Base-by-base conservation (phyloP, 2,329 filamentous ascomycete genomes). In the Plectosphaerella cucumerina region DNA sequence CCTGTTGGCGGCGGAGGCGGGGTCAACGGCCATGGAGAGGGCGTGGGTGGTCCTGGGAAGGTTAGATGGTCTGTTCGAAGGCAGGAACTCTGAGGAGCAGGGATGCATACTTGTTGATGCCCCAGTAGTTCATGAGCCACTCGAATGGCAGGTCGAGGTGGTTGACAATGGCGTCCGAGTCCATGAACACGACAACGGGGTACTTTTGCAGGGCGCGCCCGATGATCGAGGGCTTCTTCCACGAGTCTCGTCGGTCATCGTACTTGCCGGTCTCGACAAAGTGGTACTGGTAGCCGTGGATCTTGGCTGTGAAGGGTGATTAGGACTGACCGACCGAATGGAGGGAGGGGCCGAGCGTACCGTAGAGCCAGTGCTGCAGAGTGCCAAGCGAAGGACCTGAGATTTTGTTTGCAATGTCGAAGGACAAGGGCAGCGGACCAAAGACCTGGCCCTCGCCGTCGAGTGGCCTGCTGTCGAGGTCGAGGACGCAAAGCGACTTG, bases 101-200 rank as follows among this genome's bases (percentile, higher is more conserved):
- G n/a, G n/a, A n/a, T n/a, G n/a, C n/a, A n/a, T n/a, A 31, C 26
- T 66, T 63, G 56, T 67, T 62, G 22, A 75, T 62, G 49, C 66
- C 57, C 72, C 72, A 75, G 65, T 72, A 75, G 62, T 75, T 75
- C 62, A 75, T 65, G 51, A 75, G 62, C 72, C 72, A 74, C 60
- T 74, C 72, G 34, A 74, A 68, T 20, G 72, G 72, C 8, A 75
- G 60, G 41, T 74, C 70, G 50, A 74, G 67, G 50, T 68, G 62
- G 53, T 66, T 58, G 59, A 75, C 73, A 53, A 74, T 67, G 59
- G 70, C 71, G 54, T 75, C 72, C 6, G 71, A 74, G 56, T 75
- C 72, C 47, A 74, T 58, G 60, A 69, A 75, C 46, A 75, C 58
- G 58, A 71, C 73, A 2, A 66, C 61, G 50, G 73, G 63, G 60